These are phyloP conservation scores for Bipolaris victoriae DNA, from an alignment of 2,329 filamentous ascomycete genomes.

Conservation along the genomic window DNA sequence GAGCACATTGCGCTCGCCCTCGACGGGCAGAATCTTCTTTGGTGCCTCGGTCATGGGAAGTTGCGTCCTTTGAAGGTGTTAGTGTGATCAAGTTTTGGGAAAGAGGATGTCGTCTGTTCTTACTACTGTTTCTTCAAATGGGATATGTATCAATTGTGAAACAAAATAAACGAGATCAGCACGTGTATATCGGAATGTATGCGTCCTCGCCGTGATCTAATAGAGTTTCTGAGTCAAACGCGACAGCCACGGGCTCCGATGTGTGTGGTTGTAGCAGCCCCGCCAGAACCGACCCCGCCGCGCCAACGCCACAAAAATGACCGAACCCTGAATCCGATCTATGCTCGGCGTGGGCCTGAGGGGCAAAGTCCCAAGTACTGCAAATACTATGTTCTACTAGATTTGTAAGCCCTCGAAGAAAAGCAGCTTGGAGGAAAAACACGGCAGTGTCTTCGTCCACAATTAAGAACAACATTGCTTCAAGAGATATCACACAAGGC, in stretches of 20 bases:
- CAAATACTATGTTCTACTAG: too few species aligned
- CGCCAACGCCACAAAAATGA: slow-evolving; percentile 24
- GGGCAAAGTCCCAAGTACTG: background rate
- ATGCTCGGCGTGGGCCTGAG: background rate
- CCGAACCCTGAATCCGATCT: slow-evolving; percentile 11
- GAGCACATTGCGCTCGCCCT: slow-evolving; percentile 79
- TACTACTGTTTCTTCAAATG: background rate
- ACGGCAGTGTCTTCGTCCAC: background rate
- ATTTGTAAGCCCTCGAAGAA: background rate
- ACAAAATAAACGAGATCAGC: background rate
- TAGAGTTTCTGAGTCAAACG: slow-evolving; percentile 33
- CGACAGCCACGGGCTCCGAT: slow-evolving; percentile 19
- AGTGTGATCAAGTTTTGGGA: background rate
- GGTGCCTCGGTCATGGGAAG: slow-evolving; percentile 40
- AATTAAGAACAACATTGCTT: background rate
- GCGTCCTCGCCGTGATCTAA: slow-evolving; percentile 13
- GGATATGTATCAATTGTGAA: background rate
- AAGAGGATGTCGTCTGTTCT: background rate
- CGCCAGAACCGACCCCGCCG: slow-evolving; percentile 32
- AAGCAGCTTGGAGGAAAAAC: background rate
- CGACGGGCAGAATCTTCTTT: slow-evolving; percentile 56
- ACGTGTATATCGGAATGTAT: background rate
- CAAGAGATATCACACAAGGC: background rate
- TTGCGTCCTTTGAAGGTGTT: slow-evolving; percentile 3
- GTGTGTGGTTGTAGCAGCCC: slow-evolving; percentile 26